Evolutionary conservation across 805 yeast species (phyloP).

Genomic region (Metschnikowia santaceciliae): DNA sequence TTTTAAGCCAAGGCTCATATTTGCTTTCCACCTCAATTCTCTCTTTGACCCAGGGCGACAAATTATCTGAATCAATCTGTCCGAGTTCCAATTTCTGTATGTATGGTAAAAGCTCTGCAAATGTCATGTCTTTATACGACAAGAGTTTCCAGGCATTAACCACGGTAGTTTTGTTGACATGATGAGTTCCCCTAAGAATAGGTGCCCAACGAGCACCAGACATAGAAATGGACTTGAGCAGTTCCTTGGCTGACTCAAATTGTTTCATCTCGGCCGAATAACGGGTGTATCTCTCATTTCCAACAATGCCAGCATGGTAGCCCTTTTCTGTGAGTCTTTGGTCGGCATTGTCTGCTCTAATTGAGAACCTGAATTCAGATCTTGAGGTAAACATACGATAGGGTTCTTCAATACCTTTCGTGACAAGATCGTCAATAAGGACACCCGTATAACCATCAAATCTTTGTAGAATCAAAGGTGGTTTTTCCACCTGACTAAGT

Average conservation of each 20-base stretch:
- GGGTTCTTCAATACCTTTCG: slow-evolving; percentile 96
- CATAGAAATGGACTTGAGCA: slow-evolving; percentile 41
- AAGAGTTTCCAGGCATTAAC: slow-evolving; percentile 67
- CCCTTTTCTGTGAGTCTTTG: slow-evolving; percentile 73
- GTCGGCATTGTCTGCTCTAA: slow-evolving; percentile 94
- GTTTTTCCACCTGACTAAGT: slow-evolving; percentile 39
- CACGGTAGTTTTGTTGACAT: slow-evolving; percentile 38
- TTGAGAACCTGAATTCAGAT: slow-evolving; percentile 86
- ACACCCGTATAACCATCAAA: slow-evolving; percentile 91
- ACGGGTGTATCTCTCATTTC: slow-evolving; percentile 51
- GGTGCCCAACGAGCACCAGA: slow-evolving; percentile 66
- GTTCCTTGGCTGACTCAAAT: slow-evolving; percentile 43
- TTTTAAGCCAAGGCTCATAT: slow-evolving; percentile 73
- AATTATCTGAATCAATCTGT: slow-evolving; percentile 19
- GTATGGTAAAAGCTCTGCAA: slow-evolving; percentile 29
- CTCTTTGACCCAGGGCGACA: slow-evolving; percentile 43
- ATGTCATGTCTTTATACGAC: slow-evolving; percentile 45
- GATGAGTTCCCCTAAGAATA: slow-evolving; percentile 40
- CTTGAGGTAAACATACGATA: slow-evolving; percentile 97
- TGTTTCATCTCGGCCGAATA: slow-evolving; percentile 42
- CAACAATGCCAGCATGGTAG: slow-evolving; percentile 59
- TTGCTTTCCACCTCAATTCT: slow-evolving; percentile 76
- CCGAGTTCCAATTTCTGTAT: slow-evolving; percentile 21
- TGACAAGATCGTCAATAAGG: slow-evolving; percentile 85
- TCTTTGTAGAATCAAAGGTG: slow-evolving; percentile 55